Evolutionary conservation across 2,329 filamentous ascomycete species (phyloP).

Genomic region (Fusarium caatingaense): DNA sequence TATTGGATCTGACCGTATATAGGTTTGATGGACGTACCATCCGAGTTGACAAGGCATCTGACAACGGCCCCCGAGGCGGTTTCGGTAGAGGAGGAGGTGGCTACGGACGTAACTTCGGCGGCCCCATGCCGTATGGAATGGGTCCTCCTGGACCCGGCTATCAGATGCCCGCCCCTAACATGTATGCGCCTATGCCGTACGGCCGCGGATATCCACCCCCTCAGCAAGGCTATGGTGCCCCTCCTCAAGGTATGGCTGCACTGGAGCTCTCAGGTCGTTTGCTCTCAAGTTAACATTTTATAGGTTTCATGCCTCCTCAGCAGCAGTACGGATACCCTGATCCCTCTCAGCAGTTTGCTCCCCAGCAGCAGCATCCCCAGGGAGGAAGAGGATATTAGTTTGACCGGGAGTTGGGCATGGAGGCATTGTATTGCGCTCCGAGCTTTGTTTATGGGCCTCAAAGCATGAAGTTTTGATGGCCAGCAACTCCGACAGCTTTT

Average conservation of each 20-base stretch:
- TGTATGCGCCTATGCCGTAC: conserved; percentile 53
- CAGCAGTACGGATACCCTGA: conserved; percentile 61
- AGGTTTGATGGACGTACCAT: conserved; percentile 61
- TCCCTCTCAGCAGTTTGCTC: conserved; percentile 55
- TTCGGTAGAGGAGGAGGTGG: conserved; percentile 55
- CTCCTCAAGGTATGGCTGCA: conserved; percentile 55
- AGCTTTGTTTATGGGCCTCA: conserved; percentile 3
- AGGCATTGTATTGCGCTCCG: conserved; percentile 1
- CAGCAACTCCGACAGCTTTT: conserved; percentile 41
- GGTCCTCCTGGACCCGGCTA: conserved; percentile 55
- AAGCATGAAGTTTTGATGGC: conserved; percentile 28
- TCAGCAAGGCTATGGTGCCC: conserved; percentile 52
- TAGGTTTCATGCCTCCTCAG: conserved; percentile 53
- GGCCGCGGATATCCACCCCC: conserved; percentile 53
- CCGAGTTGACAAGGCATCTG: conserved; percentile 94
- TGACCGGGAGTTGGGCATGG: conserved; percentile 8
- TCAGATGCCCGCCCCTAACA: conserved; percentile 49
- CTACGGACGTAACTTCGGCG: conserved; percentile 56
- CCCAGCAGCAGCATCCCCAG: conserved; percentile 53
- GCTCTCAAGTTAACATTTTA: conserved; percentile 8
- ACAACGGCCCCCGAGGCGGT: conserved; percentile 72
- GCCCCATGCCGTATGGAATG: conserved; percentile 52
- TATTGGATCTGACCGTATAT: conserved; percentile 23
- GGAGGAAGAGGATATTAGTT: conserved; percentile 54
- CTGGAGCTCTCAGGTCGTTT: neutral